These are phyloP conservation scores for Mucor ambiguus DNA, from an alignment of 371 early-diverging fungal genomes.

Conservation along the genomic window DNA sequence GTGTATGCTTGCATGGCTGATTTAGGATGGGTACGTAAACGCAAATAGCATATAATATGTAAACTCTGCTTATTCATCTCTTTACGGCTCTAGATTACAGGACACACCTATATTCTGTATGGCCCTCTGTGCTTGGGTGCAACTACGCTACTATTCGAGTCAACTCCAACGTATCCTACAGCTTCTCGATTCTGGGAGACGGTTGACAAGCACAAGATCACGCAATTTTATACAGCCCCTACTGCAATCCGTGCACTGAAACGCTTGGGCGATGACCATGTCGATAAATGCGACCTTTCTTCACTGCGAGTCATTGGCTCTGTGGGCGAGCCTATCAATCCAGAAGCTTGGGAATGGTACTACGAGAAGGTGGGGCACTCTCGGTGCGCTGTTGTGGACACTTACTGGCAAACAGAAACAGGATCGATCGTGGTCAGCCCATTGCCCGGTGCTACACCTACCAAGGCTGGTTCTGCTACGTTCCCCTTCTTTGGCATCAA, in stretches of 20 bases:
- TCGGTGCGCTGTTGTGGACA: constrained; percentile 94
- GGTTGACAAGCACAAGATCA: constrained; percentile 87
- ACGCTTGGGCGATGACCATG: constrained; percentile 81
- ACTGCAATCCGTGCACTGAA: constrained; percentile 96
- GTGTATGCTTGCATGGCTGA: constrained; percentile 83
- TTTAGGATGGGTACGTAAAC: constrained; percentile 67
- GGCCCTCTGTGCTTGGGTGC: constrained; percentile 92
- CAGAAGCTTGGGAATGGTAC: constrained; percentile 99
- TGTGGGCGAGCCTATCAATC: constrained; percentile 99
- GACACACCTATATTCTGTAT: constrained; percentile 92
- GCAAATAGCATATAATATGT: not conserved
- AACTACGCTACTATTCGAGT: constrained; percentile 94
- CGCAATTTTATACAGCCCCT: constrained; percentile 99
- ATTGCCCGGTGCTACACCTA: constrained; percentile 81
- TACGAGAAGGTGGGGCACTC: constrained; percentile 84
- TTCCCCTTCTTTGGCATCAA: constrained; percentile 98
- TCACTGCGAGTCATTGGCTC: constrained; percentile 91
- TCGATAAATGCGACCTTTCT: constrained; percentile 74
- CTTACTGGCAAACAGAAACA: constrained; percentile 97
- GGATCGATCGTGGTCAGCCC: constrained; percentile 96
- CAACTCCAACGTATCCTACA: constrained; percentile 85
- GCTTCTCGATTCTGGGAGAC: constrained; percentile 84
- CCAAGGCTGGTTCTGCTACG: constrained; percentile 96
- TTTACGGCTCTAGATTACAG: constrained; percentile 18
- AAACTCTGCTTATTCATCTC: not conserved